A percentile compares a stretch with the other conserved stretches of the same genome.
phyloP scores from a whole-genome alignment of 2,329 filamentous ascomycete genomes.

The Cladosporium sp. region DNA sequence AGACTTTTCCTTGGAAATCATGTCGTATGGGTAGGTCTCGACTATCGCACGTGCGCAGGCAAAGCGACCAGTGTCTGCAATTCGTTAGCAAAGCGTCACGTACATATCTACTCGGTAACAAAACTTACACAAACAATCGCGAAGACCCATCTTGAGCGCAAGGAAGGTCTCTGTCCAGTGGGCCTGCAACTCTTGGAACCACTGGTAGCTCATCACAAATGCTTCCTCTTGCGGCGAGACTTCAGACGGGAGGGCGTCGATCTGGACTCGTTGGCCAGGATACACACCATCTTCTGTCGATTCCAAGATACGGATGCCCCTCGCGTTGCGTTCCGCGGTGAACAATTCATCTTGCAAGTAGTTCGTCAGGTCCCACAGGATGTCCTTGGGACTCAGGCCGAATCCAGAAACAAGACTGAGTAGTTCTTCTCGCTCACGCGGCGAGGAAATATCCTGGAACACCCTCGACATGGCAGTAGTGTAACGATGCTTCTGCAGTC shows the following conservation, averaged over 20 bases:
- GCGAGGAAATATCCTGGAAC: conserved; percentile 69
- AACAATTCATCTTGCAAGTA: conserved; percentile 30
- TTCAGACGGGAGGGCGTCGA: conserved; percentile 65
- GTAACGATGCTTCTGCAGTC: conserved; percentile 64
- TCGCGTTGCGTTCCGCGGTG: conserved; percentile 11
- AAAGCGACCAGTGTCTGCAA: conserved; percentile 49
- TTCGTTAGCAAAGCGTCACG: background rate
- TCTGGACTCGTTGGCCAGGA: conserved; percentile 64
- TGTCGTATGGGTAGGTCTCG: conserved; percentile 51
- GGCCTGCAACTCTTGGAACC: conserved; percentile 74
- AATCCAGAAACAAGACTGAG: conserved; percentile 75
- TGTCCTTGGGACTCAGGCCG: conserved; percentile 68
- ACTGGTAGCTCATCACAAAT: conserved; percentile 78
- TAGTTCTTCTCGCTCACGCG: conserved; percentile 64
- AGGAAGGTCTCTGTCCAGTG: conserved; percentile 71
- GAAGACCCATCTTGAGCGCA: conserved; percentile 72
- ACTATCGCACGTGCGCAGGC: conserved; percentile 57
- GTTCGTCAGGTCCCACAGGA: conserved; percentile 68
- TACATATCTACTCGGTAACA: background rate
- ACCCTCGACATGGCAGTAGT: conserved; percentile 74
- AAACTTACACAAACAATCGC: conserved; percentile 76
- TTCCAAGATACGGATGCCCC: conserved; percentile 50
- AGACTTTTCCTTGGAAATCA: conserved; percentile 45
- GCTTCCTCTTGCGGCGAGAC: conserved; percentile 63
- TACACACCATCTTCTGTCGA: conserved; percentile 50